These are phyloP conservation scores for Lodderomyces parapsilosis DNA, from an alignment of 1,139 yeast genomes.

Conservation along the genomic window DNA sequence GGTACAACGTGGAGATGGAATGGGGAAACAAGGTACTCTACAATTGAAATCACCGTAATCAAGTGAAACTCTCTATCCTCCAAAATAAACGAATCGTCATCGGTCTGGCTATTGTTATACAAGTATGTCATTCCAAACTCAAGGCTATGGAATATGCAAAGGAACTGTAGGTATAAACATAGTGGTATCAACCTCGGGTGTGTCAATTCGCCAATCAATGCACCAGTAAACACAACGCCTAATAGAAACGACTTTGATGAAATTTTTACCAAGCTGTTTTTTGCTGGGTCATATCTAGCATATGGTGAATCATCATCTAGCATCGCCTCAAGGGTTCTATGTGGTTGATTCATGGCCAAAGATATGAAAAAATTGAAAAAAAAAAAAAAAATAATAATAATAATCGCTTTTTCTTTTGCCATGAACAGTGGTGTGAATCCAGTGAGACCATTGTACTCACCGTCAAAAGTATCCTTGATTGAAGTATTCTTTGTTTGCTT, in stretches of 20 bases:
- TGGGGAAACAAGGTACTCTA: conserved; percentile 20
- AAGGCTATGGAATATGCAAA: conserved; percentile 70
- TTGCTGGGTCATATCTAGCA: conserved; percentile 24
- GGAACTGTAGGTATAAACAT: conserved; percentile 46
- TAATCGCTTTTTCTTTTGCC: background rate
- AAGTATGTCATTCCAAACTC: conserved; percentile 80
- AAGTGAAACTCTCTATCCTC: conserved; percentile 67
- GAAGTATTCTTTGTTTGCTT: conserved; percentile 23
- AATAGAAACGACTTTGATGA: conserved; percentile 32
- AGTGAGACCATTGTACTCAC: conserved; percentile 11
- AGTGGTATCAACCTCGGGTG: conserved; percentile 8
- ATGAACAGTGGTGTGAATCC: too few species aligned
- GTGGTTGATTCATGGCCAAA: background rate
- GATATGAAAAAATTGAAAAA: background rate
- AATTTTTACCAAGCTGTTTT: conserved; percentile 32
- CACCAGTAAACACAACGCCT: conserved; percentile 25
- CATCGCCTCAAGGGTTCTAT: conserved; percentile 1
- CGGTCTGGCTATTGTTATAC: conserved; percentile 65
- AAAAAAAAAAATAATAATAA: conserved; percentile 4
- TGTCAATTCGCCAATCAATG: conserved; percentile 8
- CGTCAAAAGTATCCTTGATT: conserved; percentile 20
- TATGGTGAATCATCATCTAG: background rate
- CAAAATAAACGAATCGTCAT: conserved; percentile 73
- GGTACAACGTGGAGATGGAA: background rate
- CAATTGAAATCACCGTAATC: conserved; percentile 50